Evolutionary conservation across 805 yeast genomes (phyloP), one percentile per base, ranked within the genome.

Genomic region (Millerago galiae): DNA sequence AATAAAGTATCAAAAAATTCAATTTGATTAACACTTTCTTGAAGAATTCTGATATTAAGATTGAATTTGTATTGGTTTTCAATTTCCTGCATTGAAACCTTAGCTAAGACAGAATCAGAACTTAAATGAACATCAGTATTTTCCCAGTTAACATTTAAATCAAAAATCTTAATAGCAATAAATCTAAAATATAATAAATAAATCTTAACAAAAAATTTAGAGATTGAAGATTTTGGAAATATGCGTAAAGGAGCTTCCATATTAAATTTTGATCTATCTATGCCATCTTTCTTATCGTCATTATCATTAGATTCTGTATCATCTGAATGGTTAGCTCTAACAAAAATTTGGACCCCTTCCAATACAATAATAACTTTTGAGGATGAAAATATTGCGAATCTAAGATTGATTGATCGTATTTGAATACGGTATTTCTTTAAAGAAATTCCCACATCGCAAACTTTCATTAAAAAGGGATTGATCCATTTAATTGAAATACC

Each of bases 401-500:
- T 37, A 17, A 55, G 40, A 17, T 49, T 34, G 2, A 50, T 25
- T 0, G 53, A 46, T 24, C 48, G 36, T 30, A 57, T 38, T 14
- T 41, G 34, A 12, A 56, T 24, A 12, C 37, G 27, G 12, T 43
- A 24, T 3, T 31, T 35, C 9, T 50, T 45, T 4, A 40, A 43
- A 2, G 42, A 37, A 17, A 52, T 31, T 0, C 43, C 45, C 6
- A 60, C 24, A 5, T 47, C 41, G 35, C 44, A 39, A 7, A 60
- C 24, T 31, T 50, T 51, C 42, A 58, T 41, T 11, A 50, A 42
- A 25, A 63, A 55, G 0, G 62, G 57, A 36, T 64, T 60, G 37
- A 63, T 34, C 32, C 48, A 48, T 5, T 61, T 59, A 12, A 61
- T 47, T 9, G 54, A 47, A 5, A 63, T 37, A 0, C 67, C 66